Conservation (phyloP, 352 stramenopile species). For the Phytophthora melonis region DNA sequence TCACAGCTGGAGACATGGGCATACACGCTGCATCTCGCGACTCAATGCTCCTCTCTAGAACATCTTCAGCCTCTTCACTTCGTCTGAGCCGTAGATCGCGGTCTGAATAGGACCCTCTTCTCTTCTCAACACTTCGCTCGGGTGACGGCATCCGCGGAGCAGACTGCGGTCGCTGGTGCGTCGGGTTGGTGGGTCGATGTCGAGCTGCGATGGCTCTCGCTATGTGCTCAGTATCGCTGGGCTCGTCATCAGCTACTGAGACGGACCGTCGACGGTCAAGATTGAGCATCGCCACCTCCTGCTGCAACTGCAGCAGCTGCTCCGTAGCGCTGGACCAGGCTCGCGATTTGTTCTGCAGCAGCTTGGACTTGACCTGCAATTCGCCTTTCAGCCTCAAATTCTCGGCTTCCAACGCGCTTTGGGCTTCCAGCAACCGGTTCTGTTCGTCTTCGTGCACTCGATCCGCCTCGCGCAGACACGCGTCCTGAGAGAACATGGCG, state of each 20-base stretch:
- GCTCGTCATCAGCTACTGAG: constrained; percentile 10
- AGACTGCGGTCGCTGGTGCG: constrained; percentile 36
- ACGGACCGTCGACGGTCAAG: constrained; percentile 48
- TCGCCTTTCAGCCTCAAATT: constrained; percentile 80
- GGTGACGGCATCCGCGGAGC: constrained; percentile 32
- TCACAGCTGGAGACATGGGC: constrained; percentile 19
- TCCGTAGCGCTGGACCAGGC: constrained; percentile 84
- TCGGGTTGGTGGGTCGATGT: constrained; percentile 18
- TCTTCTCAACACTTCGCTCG: constrained; percentile 34
- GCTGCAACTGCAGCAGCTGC: constrained; percentile 79
- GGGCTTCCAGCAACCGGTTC: constrained; percentile 59
- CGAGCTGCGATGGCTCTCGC: constrained; percentile 32
- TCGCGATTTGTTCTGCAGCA: constrained; percentile 86
- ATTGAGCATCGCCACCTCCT: constrained; percentile 87
- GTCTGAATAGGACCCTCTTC: constrained; percentile 33
- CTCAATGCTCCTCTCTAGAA: constrained; percentile 4
- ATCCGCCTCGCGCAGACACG: constrained; percentile 53
- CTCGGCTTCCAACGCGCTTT: constrained; percentile 73
- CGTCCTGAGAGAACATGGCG: constrained; percentile 65
- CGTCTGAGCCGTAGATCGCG: constrained; percentile 1
- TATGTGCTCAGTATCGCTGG: constrained; percentile 32
- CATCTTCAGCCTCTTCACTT: constrained; percentile 5
- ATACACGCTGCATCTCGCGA: constrained; percentile 22
- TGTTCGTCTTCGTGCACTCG: constrained; percentile 63
- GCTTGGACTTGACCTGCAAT: constrained; percentile 82